phyloP scores from a whole-genome alignment of 257 asterid species.

The Marsdenia floribunda region DNA sequence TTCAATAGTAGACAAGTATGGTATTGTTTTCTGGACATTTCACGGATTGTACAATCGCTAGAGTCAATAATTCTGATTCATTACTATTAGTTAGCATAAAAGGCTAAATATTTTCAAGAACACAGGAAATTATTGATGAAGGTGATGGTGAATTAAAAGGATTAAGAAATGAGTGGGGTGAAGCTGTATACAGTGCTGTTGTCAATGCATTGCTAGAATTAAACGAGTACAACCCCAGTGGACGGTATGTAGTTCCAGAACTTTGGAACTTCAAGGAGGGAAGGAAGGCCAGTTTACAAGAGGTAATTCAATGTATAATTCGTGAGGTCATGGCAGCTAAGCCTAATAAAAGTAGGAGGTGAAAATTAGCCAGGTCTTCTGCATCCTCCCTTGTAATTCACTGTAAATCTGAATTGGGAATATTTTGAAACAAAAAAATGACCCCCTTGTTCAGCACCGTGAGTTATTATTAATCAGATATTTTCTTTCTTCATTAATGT shows the following conservation, averaged over 20 bases:
- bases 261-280: conserved; percentile 15
- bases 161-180: conserved; percentile 13
- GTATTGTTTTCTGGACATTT: background rate
- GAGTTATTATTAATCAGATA: too few relatives aligned
- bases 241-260: conserved; percentile 10
- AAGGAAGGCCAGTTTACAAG: conserved; percentile 6
- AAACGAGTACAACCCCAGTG: conserved; percentile 16
- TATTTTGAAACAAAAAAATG: too few relatives aligned
- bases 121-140: conserved; percentile 22
- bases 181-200: conserved; percentile 5
- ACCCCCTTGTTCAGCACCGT: too few relatives aligned
- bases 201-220: conserved; percentile 10
- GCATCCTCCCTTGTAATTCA: background rate
- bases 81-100: too few relatives aligned
- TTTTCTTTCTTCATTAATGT: too few relatives aligned
- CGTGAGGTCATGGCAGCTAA: conserved; percentile 2
- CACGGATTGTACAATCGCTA: background rate
- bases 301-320: conserved; percentile 6
- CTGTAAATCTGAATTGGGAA: too few relatives aligned
- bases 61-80: background rate
- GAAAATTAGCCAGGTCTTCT: background rate
- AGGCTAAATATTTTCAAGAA: background rate
- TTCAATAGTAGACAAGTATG: background rate
- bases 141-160: conserved; percentile 10
- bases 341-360: background rate